These are phyloP conservation scores for Scedosporium boydii DNA, from an alignment of 2,329 filamentous ascomycete genomes.

Conservation along the genomic window DNA sequence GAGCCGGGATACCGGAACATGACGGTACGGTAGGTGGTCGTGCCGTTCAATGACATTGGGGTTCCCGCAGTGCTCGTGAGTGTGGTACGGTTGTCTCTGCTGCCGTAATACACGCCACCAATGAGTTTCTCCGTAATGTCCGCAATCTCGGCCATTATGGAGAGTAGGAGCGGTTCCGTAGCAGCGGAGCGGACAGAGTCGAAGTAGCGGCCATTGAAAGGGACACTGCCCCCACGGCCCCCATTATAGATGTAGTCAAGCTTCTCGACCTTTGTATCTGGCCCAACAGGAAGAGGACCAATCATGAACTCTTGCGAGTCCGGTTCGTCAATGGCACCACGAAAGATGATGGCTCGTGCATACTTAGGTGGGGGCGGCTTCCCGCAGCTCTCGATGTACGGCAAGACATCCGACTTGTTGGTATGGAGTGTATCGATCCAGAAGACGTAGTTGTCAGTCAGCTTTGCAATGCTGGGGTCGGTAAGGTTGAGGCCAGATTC, in stretches of 20 bases:
- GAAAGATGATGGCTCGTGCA: constrained; percentile 35
- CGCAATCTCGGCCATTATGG: constrained; percentile 31
- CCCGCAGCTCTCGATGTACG: constrained; percentile 29
- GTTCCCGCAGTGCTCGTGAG: constrained; percentile 22
- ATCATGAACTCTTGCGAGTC: constrained; percentile 39
- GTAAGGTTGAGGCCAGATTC: constrained; percentile 34
- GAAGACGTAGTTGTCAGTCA: constrained; percentile 35
- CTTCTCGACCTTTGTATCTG: constrained; percentile 25
- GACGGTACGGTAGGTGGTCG: constrained; percentile 25
- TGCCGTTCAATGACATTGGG: constrained; percentile 30
- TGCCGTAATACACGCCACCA: constrained; percentile 23
- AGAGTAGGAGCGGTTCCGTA: constrained; percentile 24
- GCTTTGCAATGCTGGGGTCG: constrained; percentile 20
- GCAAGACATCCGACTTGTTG: constrained; percentile 36
- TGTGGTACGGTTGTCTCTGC: constrained; percentile 18
- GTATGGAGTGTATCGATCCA: constrained; percentile 36
- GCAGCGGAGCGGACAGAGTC: constrained; percentile 20
- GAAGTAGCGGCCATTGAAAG: constrained; percentile 23
- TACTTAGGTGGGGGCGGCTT: constrained; percentile 25
- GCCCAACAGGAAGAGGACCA: constrained; percentile 34
- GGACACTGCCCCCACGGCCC: constrained; percentile 24
- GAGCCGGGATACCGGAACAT: constrained; percentile 31
- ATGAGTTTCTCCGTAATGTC: constrained; percentile 33
- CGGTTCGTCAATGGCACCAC: constrained; percentile 30
- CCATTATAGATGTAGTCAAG: constrained; percentile 35